Base-by-base conservation (phyloP, 1,139 yeast species). In the Candida tetrigidarum region DNA sequence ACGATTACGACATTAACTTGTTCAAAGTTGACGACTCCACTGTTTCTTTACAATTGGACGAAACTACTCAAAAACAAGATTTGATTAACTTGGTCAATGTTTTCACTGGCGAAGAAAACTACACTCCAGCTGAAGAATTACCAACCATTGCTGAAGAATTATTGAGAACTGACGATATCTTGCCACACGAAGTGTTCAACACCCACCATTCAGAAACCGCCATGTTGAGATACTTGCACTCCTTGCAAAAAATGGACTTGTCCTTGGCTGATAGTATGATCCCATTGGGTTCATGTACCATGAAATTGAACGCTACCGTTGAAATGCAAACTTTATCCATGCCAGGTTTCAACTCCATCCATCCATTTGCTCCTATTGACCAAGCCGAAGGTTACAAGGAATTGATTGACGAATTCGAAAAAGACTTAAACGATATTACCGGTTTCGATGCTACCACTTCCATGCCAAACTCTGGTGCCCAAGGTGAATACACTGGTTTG, bases 391-490 rank as follows among this genome's bases (percentile, higher is more conserved):
- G 99, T 38, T 93, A 93, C 66, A 67, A 78, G 54, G 84, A 86
- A 61, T 71, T 93, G 49, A 80, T 91, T 42, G 66, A 68, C 35
- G 96, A 89, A 61, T 80, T 93, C 40, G 96, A 89, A 65, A 73
- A 76, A 44, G 98, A 93, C 65, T 75, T 93, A 55, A 90, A 93
- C 48, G 91, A 87, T 53, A 92, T 93, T 52, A 93, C 99, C n/a
- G 98, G 98, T 0, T 90, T 93, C 59, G 89, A 84, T 52, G 95
- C 91, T 37, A 86, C 96, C 19, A 88, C 97, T 5, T 74, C 89
- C 48, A 96, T 91, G 84, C 99, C 99, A 53, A 93, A 93, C 66
- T 89, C 97, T 39, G 99, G 99, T 55, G 99, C 99, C 35, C 97
- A 92, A 68, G 99, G 99, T 66, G 99, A 93, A 69, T 93, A 87